Evolutionary conservation across 805 yeast genomes (phyloP).

Genomic region (Candida odintsovae): DNA sequence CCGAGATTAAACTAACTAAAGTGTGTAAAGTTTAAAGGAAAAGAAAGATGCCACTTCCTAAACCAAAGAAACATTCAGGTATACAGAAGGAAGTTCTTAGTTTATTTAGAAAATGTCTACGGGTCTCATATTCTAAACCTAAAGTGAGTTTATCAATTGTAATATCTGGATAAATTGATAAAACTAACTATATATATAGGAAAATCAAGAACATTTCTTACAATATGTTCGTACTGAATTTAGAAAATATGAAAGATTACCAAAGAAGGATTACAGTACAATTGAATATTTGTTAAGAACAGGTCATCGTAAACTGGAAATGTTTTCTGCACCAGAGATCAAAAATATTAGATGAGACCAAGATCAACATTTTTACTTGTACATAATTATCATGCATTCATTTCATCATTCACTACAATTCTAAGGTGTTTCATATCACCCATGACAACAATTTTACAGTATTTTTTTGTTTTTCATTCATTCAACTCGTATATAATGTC

Average conservation of each 20-base stretch:
- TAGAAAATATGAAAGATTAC: constrained; percentile 45
- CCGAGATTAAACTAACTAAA: too few species aligned
- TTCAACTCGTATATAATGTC: background rate
- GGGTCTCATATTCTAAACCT: constrained; percentile 43
- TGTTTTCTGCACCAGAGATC: constrained; percentile 65
- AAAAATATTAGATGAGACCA: constrained; percentile 45
- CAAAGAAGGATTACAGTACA: constrained; percentile 77
- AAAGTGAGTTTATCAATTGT: constrained; percentile 11
- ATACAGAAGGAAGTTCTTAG: constrained; percentile 47
- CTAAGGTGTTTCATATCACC: too few species aligned
- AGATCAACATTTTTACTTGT: too few species aligned
- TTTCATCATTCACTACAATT: background rate
- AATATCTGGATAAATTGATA: too few species aligned
- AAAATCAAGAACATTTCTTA: constrained; percentile 39
- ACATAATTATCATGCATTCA: background rate
- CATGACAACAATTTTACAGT: too few species aligned
- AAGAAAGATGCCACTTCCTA: background rate
- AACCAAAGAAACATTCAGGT: constrained; percentile 33
- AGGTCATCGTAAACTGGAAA: constrained; percentile 68
- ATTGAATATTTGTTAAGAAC: constrained; percentile 77
- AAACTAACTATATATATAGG: constrained; percentile 9
- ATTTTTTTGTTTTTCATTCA: background rate
- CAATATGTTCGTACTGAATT: constrained; percentile 55
- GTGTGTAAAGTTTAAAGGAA: too few species aligned
- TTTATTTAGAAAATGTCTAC: constrained; percentile 41